A percentile compares a stretch with the other conserved stretches of the same genome.
Conservation (phyloP, 139 green algal genomes). For the Choricystis sp. region DNA sequence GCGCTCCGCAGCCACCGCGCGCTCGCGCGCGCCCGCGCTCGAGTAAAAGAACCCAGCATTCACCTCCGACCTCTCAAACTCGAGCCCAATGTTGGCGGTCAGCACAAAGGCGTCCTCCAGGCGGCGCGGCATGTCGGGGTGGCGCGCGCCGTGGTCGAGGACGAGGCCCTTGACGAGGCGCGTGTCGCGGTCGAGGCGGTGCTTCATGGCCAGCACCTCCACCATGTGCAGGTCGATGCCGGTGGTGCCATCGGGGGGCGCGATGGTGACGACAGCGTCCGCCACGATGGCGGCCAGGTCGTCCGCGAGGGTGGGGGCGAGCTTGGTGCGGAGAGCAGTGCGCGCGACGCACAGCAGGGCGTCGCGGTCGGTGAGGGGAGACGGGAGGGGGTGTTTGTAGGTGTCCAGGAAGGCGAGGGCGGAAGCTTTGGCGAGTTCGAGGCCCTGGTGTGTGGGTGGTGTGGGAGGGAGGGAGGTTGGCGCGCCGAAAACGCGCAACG, state of each 20-base stretch:
- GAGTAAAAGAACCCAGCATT: slow-evolving; percentile 97
- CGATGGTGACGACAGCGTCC: slow-evolving; percentile 67
- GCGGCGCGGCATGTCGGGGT: slow-evolving; percentile 97
- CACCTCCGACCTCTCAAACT: slow-evolving; percentile 98
- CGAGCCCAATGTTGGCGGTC: slow-evolving; percentile 92
- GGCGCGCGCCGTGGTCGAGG: slow-evolving; percentile 87
- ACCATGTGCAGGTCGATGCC: slow-evolving; percentile 34
- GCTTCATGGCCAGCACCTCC: slow-evolving; percentile 97
- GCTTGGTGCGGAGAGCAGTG: slow-evolving; percentile 87
- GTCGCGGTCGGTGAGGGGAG: slow-evolving; percentile 36
- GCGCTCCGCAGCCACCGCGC: slow-evolving; percentile 87
- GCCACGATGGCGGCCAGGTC: slow-evolving; percentile 80
- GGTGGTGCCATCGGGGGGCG: neutral
- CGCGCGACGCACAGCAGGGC: slow-evolving; percentile 73
- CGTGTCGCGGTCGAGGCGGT: slow-evolving; percentile 91
- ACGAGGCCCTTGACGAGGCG: slow-evolving; percentile 83
- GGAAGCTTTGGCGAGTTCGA: slow-evolving; percentile 78
- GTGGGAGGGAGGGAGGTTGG: too few species aligned
- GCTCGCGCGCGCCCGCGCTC: slow-evolving; percentile 88
- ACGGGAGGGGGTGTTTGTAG: slow-evolving; percentile 50
- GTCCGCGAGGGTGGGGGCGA: slow-evolving; percentile 60
- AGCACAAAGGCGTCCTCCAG: slow-evolving; percentile 84
- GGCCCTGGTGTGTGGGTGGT: slow-evolving; percentile 42
- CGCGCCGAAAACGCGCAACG: too few species aligned
- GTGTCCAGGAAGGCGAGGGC: slow-evolving; percentile 75